phyloP scores from a whole-genome alignment of 352 stramenopile species.

The Pythium graminicola region DNA sequence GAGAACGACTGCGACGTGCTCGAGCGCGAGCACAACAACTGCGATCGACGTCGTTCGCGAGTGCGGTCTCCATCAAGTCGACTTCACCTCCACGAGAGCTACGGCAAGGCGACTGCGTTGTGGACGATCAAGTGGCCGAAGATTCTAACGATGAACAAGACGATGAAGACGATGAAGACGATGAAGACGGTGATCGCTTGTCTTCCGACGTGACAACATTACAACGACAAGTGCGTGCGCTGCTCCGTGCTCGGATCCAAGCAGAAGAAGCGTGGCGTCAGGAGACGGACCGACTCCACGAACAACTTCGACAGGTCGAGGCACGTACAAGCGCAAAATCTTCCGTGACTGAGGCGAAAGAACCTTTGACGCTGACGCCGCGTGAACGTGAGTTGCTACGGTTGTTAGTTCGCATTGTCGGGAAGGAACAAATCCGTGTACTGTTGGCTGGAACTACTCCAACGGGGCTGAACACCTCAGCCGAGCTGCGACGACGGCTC shows the following conservation, averaged over 20 bases:
- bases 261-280: constrained; percentile 24
- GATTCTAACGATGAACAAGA: background rate
- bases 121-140: background rate
- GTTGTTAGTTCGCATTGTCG: constrained; percentile 24
- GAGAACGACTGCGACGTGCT: constrained; percentile 4
- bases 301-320: constrained; percentile 5
- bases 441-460: background rate
- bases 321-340: background rate
- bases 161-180: background rate
- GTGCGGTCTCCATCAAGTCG: background rate
- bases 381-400: constrained; percentile 24
- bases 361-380: background rate
- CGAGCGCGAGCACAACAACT: constrained; percentile 2
- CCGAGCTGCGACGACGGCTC: constrained; percentile 16
- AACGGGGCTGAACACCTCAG: background rate
- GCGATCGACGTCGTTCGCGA: background rate
- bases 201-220: constrained; percentile 5
- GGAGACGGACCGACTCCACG: constrained; percentile 24
- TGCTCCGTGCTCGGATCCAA: constrained; percentile 2
- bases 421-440: constrained; percentile 19
- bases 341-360: background rate
- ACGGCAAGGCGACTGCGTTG: background rate
- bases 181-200: background rate
- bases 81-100: background rate
- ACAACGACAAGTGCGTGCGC: constrained; percentile 6